Percentiles rank a stretch among this genome's conserved stretches.
These are phyloP conservation scores for Rhypophila decipiens DNA, from an alignment of 495 filamentous ascomycete genomes.

Conservation along the genomic window DNA sequence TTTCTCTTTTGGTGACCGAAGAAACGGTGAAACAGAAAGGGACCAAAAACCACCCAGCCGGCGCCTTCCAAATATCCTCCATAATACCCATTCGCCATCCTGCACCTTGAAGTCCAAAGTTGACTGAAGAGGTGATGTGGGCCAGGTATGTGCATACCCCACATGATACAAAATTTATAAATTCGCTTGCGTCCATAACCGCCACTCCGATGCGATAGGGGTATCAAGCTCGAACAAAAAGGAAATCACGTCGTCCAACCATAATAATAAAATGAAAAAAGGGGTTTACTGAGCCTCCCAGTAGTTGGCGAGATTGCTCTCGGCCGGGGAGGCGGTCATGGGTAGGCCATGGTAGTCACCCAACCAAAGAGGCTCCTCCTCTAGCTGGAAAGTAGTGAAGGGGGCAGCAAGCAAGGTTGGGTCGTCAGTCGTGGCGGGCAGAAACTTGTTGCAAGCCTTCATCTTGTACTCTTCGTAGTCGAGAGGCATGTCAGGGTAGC, in stretches of 20 bases:
- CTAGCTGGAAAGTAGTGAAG: constrained; percentile 18
- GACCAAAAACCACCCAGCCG: no score
- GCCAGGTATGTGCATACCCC: constrained; percentile 12
- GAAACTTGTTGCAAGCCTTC: constrained; percentile 40
- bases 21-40: no score
- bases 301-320: constrained; percentile 18
- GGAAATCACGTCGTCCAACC: constrained; percentile 14
- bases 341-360: constrained; percentile 19
- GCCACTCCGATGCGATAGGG: constrained; percentile 6
- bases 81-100: no score
- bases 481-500: constrained; percentile 51
- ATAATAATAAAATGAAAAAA: constrained; percentile 3
- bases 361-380: constrained; percentile 31
- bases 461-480: constrained; percentile 51
- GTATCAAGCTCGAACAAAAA: constrained; percentile 15
- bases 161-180: constrained; percentile 5
- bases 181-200: constrained; percentile 4
- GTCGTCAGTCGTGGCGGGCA: constrained; percentile 28
- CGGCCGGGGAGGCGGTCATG: constrained; percentile 24
- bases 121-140: background rate
- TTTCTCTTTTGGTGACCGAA: no score
- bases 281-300: constrained; percentile 26
- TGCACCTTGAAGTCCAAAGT: no score
- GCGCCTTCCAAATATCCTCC: no score
- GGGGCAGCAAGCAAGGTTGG: constrained; percentile 21